A percentile compares a stretch with the other conserved stretches of the same genome.
phyloP scores from a whole-genome alignment of 2,329 filamentous ascomycete genomes.

The Claviceps spartinae region DNA sequence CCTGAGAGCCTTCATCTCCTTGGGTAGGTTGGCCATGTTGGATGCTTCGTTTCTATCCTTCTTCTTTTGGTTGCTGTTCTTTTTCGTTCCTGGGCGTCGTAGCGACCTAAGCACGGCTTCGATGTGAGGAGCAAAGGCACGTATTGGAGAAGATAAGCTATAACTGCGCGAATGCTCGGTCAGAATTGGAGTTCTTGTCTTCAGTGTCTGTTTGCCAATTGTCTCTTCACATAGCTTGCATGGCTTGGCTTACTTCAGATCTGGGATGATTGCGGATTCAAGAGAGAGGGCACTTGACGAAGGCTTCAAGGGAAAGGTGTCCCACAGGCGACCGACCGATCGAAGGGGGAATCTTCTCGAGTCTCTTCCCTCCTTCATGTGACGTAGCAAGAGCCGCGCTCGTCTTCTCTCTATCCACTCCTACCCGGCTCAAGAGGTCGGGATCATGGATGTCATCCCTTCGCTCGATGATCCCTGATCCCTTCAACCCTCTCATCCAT shows the following conservation, averaged over 20 bases:
- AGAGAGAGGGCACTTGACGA: not conserved
- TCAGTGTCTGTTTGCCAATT: not conserved
- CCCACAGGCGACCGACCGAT: not conserved
- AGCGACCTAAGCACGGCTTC: not conserved
- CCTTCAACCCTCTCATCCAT: not conserved
- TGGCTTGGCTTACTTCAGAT: not conserved
- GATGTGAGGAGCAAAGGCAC: not conserved
- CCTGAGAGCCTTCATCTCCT: conserved; percentile 49
- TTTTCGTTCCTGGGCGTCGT: not conserved
- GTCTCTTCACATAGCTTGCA: not conserved
- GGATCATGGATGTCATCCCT: not conserved
- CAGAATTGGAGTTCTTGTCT: not conserved
- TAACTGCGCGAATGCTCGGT: not conserved
- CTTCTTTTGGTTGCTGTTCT: not conserved
- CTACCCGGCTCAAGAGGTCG: not conserved
- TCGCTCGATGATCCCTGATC: not conserved
- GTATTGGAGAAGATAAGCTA: not conserved
- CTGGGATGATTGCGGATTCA: not conserved
- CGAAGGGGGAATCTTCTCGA: not conserved
- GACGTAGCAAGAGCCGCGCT: conserved; percentile 2
- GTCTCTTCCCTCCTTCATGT: not conserved
- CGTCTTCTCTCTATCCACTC: not conserved
- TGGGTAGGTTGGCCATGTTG: conserved; percentile 28
- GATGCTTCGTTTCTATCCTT: not conserved
- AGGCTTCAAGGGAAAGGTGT: not conserved